A percentile compares a stretch with the other conserved stretches of the same genome.
These are phyloP conservation scores for Phyllosticta citribraziliensis DNA, from an alignment of 2,329 filamentous ascomycete species.

Conservation along the genomic window DNA sequence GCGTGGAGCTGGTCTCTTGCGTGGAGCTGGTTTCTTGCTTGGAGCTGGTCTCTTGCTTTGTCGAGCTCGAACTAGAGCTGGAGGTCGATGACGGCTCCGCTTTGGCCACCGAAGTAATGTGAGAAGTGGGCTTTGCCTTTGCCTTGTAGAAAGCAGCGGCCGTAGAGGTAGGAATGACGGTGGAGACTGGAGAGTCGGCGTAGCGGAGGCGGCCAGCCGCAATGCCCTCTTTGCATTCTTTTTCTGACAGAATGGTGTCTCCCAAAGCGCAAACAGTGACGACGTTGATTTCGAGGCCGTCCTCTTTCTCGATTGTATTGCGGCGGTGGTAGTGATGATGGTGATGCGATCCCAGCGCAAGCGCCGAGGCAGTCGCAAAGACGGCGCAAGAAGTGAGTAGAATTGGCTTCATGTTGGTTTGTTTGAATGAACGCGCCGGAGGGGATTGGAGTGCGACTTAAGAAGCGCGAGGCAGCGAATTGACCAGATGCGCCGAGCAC, in stretches of 20 bases:
- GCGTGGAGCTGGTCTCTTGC: constrained; percentile 14
- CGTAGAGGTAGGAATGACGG: constrained; percentile 35
- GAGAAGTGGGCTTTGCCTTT: constrained; percentile 3
- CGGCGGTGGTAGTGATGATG: constrained; percentile 5
- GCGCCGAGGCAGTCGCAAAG: constrained; percentile 3
- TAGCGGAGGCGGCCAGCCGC: constrained; percentile 56
- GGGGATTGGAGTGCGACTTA: not conserved
- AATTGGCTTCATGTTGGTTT: not conserved
- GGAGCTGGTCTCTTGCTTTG: not conserved
- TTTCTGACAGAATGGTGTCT: constrained; percentile 49
- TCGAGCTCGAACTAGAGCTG: constrained; percentile 20
- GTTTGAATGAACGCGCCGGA: not conserved
- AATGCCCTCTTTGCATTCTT: constrained; percentile 63
- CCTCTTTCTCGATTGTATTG: constrained; percentile 16
- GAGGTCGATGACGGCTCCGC: constrained; percentile 26
- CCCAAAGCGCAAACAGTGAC: constrained; percentile 64
- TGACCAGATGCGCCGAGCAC: not conserved
- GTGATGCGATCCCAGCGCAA: constrained; percentile 6
- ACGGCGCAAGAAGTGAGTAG: not conserved
- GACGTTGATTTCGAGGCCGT: constrained; percentile 49
- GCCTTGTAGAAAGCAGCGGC: constrained; percentile 16
- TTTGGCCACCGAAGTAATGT: constrained; percentile 14
- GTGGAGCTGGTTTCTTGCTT: no score
- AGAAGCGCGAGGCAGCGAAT: not conserved
- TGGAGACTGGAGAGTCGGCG: constrained; percentile 14